Evolutionary conservation across 2,329 filamentous ascomycete genomes (phyloP).

Genomic region (Blastomyces parvus): DNA sequence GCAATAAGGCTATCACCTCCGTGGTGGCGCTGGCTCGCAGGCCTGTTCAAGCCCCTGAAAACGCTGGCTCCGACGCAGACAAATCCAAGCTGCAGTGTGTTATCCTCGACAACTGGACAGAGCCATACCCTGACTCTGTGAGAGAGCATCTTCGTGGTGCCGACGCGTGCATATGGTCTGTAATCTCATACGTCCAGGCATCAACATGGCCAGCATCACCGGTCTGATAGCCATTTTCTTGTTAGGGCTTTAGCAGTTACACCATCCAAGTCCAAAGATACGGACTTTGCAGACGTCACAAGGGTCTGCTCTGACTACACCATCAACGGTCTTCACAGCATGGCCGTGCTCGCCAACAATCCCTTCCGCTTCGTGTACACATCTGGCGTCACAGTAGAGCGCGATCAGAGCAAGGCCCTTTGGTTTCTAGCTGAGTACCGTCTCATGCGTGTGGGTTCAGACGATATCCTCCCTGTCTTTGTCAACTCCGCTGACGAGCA

Average conservation of each 20-base stretch:
- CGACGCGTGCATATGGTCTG: constrained; percentile 40
- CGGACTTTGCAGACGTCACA: not conserved
- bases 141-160: constrained; percentile 34
- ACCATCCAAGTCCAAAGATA: not conserved
- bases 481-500: not conserved
- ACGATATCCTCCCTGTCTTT: not conserved
- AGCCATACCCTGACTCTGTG: constrained; percentile 39
- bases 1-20: constrained; percentile 42
- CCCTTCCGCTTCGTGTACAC: constrained; percentile 36
- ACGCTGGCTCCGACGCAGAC: constrained; percentile 35
- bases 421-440: constrained; percentile 28
- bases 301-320: not conserved
- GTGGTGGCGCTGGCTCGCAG: constrained; percentile 45
- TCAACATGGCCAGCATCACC: not conserved
- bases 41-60: constrained; percentile 15
- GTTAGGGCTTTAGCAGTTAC: not conserved
- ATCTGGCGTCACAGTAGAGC: constrained; percentile 31
- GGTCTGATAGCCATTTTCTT: not conserved
- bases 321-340: not conserved
- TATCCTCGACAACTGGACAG: constrained; percentile 45
- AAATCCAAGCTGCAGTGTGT: constrained; percentile 44
- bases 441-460: constrained; percentile 21
- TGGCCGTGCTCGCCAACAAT: not conserved
- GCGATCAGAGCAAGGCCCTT: constrained; percentile 30
- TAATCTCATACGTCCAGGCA: not conserved